These are phyloP conservation scores for Calonectria pteridis DNA, from an alignment of 2,329 filamentous ascomycete genomes.

Conservation along the genomic window DNA sequence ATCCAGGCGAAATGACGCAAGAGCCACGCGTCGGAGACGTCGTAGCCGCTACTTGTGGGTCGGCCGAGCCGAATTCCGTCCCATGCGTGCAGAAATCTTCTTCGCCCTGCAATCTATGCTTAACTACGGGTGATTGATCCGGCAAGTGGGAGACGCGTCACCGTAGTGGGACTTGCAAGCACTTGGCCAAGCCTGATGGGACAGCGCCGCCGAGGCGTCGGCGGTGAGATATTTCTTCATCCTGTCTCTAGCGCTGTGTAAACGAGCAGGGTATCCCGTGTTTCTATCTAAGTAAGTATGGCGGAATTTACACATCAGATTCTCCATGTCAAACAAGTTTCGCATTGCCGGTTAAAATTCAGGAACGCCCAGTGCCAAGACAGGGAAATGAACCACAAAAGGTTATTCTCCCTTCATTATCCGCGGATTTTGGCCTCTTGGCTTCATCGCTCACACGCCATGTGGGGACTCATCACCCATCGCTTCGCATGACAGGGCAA, in stretches of 20 bases:
- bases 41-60: background rate
- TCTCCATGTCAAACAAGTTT: background rate
- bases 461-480: background rate
- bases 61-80: background rate
- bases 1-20: background rate
- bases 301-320: too few relatives aligned
- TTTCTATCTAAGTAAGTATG: background rate
- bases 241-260: background rate
- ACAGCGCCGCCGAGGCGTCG: background rate
- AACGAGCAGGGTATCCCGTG: background rate
- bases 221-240: background rate
- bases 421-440: background rate
- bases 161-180: background rate
- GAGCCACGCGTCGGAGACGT: conserved; percentile 3
- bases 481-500: background rate
- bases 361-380: background rate
- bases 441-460: background rate
- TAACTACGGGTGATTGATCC: background rate
- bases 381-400: background rate
- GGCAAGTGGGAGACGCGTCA: background rate
- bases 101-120: background rate
- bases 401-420: background rate
- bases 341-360: background rate
- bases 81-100: background rate
- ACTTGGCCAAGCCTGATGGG: background rate